Base-by-base conservation (phyloP, 169 alveolate species). In the Plasmodium fragile region DNA sequence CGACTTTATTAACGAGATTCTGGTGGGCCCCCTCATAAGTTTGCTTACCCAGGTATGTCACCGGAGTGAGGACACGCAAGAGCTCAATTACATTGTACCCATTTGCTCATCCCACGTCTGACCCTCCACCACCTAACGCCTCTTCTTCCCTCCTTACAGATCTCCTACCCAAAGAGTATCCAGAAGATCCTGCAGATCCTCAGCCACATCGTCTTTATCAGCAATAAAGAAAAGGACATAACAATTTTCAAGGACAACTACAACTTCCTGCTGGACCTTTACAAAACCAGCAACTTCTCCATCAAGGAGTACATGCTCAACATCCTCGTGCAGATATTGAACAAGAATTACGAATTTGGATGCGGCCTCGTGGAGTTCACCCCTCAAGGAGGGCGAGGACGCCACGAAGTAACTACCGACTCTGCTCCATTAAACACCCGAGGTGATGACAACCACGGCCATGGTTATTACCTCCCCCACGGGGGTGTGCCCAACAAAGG, bases 221-320 rank as follows among this genome's bases (percentile, higher is more conserved):
- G 82, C 52, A 89, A 89, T 34, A 89, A 78, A 28, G 82, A 89
- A 78, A 89, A 65, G 39, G 94, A 89, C 39, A 89, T 89, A 36
- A 78, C 89, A 1, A 77, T 89, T 49, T 89, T 89, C 55, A 89
- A 78, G 34, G 94, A 89, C 5, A 77, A 89, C 16, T 89, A 89
- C 73, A 78, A 89, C 36, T 89, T 89, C n/a, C 71, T 89, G 3
- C 55, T 89, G 28, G 89, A 89, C 36, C 45, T 89, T 55, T 89
- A 89, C 39, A 78, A 59, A 45, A 89, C 34, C 36, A 89, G 94
- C 49, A 78, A 89, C 59, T 28, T 79, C 45, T 79, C 75, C 5
- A 78, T 89, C 28, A 89, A 65, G 41, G 94, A 78, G 16, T 89
- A 89, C 41, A 39, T 89, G n/a, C 52, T 89, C 8, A 79, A 78